phyloP scores from a whole-genome alignment of 2,329 filamentous ascomycete species.

The Cladobotryum protrusum region DNA sequence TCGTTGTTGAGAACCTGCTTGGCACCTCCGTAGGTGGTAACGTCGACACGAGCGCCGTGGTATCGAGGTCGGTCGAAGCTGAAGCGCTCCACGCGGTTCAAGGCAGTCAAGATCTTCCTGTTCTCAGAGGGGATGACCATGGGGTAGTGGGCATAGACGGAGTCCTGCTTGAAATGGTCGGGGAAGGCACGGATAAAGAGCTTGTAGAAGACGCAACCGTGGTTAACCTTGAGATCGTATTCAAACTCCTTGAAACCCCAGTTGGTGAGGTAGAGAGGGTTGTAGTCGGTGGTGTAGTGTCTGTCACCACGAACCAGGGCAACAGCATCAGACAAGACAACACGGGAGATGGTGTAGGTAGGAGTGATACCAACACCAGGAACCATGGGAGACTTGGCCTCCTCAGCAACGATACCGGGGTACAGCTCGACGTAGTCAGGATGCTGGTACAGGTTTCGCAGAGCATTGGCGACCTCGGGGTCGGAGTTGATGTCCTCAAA shows the following conservation, averaged over 20 bases:
- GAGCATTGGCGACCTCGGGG: slow-evolving; percentile 58
- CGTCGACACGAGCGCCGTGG: slow-evolving; percentile 44
- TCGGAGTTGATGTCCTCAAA: slow-evolving; percentile 84
- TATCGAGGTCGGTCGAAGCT: slow-evolving; percentile 57
- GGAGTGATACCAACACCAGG: slow-evolving; percentile 70
- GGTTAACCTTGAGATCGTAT: slow-evolving; percentile 67
- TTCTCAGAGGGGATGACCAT: slow-evolving; percentile 67
- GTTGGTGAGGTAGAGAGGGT: slow-evolving; percentile 68
- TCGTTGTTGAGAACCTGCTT: slow-evolving; percentile 56
- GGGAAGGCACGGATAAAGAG: slow-evolving; percentile 75
- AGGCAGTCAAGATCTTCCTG: slow-evolving; percentile 58
- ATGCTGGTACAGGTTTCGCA: slow-evolving; percentile 66
- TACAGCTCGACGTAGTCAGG: slow-evolving; percentile 78
- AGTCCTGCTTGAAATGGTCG: slow-evolving; percentile 69
- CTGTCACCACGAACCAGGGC: slow-evolving; percentile 72
- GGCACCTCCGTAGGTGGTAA: slow-evolving; percentile 56
- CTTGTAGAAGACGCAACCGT: slow-evolving; percentile 82
- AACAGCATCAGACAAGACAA: slow-evolving; percentile 71
- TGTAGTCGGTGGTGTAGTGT: slow-evolving; percentile 74
- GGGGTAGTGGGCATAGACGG: slow-evolving; percentile 77
- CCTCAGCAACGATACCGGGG: slow-evolving; percentile 69
- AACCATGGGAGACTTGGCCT: slow-evolving; percentile 66
- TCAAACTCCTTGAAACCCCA: slow-evolving; percentile 76
- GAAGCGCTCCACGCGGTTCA: slow-evolving; percentile 63
- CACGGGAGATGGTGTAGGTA: slow-evolving; percentile 70